A percentile compares a stretch with the other conserved stretches of the same genome.
These are phyloP conservation scores for Umbelopsis sp. DNA, from an alignment of 192 early-diverging fungal species.

Conservation along the genomic window DNA sequence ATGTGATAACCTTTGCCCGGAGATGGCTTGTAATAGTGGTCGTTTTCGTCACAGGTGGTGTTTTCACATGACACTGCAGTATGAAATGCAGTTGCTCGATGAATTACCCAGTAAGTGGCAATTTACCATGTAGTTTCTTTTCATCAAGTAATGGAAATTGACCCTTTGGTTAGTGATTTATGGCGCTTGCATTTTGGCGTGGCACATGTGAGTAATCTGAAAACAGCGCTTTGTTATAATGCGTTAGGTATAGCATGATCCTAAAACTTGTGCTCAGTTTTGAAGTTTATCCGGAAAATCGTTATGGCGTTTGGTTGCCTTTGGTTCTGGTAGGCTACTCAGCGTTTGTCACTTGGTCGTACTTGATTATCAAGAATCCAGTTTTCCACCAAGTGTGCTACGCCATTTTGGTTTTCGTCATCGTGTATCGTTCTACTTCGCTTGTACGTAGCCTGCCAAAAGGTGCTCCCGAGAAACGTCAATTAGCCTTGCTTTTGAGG, in stretches of 20 bases:
- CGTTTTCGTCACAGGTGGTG: constrained; percentile 45
- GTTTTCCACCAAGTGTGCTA: constrained; percentile 73
- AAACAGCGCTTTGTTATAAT: neutral
- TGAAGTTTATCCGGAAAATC: constrained; percentile 47
- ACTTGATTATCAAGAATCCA: constrained; percentile 68
- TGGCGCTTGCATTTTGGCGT: constrained; percentile 56
- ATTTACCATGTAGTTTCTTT: neutral
- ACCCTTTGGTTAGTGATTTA: constrained; percentile 53
- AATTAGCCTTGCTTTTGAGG: constrained; percentile 36
- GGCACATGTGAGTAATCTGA: constrained; percentile 38
- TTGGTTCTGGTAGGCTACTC: constrained; percentile 57
- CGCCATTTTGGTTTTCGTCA: constrained; percentile 52
- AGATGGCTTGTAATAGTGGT: neutral
- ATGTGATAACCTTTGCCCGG: neutral
- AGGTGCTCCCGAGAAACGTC: constrained; percentile 18
- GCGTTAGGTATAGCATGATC: neutral
- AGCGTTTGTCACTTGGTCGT: constrained; percentile 53
- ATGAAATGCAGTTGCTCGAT: constrained; percentile 75
- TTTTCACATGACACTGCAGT: constrained; percentile 79
- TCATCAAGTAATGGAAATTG: neutral
- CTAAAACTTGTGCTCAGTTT: constrained; percentile 35
- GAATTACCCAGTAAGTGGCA: constrained; percentile 71
- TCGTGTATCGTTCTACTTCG: constrained; percentile 51
- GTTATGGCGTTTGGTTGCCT: constrained; percentile 44
- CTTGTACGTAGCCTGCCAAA: constrained; percentile 41